A percentile compares a stretch with the other conserved stretches of the same genome.
Conservation (phyloP, 1,284 basidiomycete genomes). For the Agaricales sp. region DNA sequence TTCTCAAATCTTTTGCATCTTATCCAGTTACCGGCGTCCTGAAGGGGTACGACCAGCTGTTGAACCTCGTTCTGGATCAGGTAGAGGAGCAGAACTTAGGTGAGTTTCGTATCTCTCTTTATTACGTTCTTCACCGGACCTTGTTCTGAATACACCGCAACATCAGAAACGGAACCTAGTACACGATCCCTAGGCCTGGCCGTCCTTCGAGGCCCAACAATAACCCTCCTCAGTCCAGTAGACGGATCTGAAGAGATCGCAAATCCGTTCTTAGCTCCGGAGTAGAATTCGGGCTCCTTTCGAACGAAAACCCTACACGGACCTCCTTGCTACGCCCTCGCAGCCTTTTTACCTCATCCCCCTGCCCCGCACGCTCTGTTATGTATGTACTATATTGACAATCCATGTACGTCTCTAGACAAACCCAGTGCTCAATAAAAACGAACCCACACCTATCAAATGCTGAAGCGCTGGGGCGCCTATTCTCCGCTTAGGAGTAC, state of each 20-base stretch:
- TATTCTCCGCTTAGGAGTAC: too few species aligned
- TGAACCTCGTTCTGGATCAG: conserved; percentile 92
- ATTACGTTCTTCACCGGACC: conserved; percentile 9
- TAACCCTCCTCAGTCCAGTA: conserved; percentile 86
- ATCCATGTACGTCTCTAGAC: too few species aligned
- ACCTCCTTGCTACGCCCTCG: too few species aligned
- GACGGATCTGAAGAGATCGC: conserved; percentile 89
- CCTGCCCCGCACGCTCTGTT: too few species aligned
- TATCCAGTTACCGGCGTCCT: conserved; percentile 77
- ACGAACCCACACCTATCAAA: too few species aligned
- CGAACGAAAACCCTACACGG: too few species aligned
- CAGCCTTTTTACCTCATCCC: too few species aligned
- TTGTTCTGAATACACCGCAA: conserved; percentile 8
- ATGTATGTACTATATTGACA: too few species aligned
- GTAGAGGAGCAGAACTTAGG: conserved; percentile 72
- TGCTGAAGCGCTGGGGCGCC: too few species aligned
- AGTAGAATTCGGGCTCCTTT: too few species aligned
- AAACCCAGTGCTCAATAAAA: too few species aligned
- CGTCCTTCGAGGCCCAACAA: conserved; percentile 86
- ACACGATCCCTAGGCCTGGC: conserved; percentile 71
- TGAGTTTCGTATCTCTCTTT: conserved; percentile 21
- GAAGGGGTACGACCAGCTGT: conserved; percentile 94
- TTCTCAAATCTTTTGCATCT: conserved; percentile 5
- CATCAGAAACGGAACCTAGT: conserved; percentile 50
- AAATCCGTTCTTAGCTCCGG: conserved; percentile 64